Percentiles rank a stretch among this genome's conserved stretches.
phyloP scores from a whole-genome alignment of 1,284 basidiomycete genomes.

The Caloboletus firmus region DNA sequence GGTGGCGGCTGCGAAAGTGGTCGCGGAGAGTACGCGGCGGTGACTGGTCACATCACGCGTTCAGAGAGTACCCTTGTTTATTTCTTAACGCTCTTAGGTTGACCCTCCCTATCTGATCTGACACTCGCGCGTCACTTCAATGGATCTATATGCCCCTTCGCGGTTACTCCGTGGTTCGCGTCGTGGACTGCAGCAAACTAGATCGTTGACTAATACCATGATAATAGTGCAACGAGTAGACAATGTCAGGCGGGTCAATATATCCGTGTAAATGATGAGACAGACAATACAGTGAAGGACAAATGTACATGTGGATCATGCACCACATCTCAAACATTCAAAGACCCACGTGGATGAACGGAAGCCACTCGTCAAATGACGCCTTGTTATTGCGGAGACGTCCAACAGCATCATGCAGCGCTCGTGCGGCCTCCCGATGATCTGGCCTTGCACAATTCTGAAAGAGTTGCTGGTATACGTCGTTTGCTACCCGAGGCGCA shows the following conservation, averaged over 20 bases:
- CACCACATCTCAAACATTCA: background rate
- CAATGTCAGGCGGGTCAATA: no score
- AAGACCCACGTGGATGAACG: background rate
- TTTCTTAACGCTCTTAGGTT: background rate
- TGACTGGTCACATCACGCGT: background rate
- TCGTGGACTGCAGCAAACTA: no score
- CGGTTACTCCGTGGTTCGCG: background rate
- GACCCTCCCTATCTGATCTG: background rate
- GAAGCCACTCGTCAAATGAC: background rate
- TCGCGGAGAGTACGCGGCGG: background rate
- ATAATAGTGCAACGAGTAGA: no score
- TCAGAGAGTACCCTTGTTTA: background rate
- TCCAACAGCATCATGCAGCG: background rate
- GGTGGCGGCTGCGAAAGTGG: constrained; percentile 20
- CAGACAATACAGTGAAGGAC: no score
- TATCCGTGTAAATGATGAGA: no score
- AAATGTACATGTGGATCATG: no score
- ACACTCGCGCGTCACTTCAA: background rate
- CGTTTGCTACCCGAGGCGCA: background rate
- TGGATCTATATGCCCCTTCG: background rate
- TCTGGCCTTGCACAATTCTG: background rate
- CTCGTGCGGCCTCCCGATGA: background rate
- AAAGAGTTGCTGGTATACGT: background rate
- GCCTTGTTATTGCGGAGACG: background rate
- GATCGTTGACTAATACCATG: no score